Base-by-base conservation (phyloP, 2,329 filamentous ascomycete genomes). In the Neonectria neomacrospora region DNA sequence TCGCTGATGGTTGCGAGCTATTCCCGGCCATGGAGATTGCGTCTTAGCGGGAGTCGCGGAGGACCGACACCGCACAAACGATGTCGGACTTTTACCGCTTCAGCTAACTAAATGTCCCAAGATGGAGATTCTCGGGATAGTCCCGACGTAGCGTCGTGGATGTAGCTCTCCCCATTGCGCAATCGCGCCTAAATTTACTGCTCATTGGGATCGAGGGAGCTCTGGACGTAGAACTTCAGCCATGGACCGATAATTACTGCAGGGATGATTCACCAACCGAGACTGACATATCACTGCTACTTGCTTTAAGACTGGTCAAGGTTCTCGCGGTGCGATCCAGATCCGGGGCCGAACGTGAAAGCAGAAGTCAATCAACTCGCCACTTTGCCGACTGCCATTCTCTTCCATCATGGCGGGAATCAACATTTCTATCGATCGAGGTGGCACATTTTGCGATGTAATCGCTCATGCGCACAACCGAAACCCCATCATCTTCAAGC, bases 401-500 rank as follows among this genome's bases (percentile, higher is more conserved):
- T 5, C 7, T n/a, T 18, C 28, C 18, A 26, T 10, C 9, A 50
- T 50, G 47, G 11, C n/a, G 14, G 26, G n/a, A 30, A 73, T 76
- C 58, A 59, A 61, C 18, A 72, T 78, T 55, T 67, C 76, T n/a
- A 78, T 78, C 32, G 76, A 90, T 80, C 86, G 90, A 58, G 90
- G 90, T 54, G 90, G 90, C 61, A 92, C 90, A n/a, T 92, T 93
- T 76, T 92, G 89, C 61, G 90, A 93, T 75, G 90, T 90, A 63
- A 86, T 89, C 5, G 89, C 88, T 58, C 85, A 83, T 2, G 87
- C 88, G 18, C 83, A 84, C 66, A 89, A 90, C 79, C 82, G 87
- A 74, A 87, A 91, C 74, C 88, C 91, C 65, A 82, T 92, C 51
- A 80, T 92, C 54, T 90, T 93, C 76, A 93, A 93, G 75, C 81